Percentiles rank a stretch among this genome's conserved stretches.
Evolutionary conservation across 2,329 filamentous ascomycete species (phyloP).

Genomic region (Penicillium janthinellum): DNA sequence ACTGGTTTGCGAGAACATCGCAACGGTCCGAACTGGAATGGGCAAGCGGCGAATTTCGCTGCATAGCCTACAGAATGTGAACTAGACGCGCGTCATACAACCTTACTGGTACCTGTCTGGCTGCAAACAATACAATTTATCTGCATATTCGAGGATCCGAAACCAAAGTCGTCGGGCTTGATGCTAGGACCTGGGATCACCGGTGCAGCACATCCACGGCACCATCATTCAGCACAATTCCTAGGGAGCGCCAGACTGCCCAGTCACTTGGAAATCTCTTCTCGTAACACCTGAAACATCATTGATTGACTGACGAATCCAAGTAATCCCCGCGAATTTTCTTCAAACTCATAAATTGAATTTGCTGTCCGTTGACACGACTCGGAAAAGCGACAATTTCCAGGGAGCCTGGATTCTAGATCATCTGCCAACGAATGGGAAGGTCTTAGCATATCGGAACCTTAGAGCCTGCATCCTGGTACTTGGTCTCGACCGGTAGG

Average conservation of each 20-base stretch:
- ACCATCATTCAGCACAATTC: too few relatives aligned
- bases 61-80: slow-evolving; percentile 15
- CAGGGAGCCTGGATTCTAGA: too few relatives aligned
- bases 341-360: too few relatives aligned
- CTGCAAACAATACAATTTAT: slow-evolving; percentile 6
- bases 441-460: slow-evolving; percentile 17
- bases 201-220: slow-evolving; percentile 17
- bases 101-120: slow-evolving; percentile 21
- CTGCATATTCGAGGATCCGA: slow-evolving; percentile 1
- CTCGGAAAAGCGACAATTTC: too few relatives aligned
- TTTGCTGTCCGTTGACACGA: too few relatives aligned
- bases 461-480: slow-evolving; percentile 3
- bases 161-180: slow-evolving; percentile 1
- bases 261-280: too few relatives aligned
- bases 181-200: slow-evolving; percentile 12
- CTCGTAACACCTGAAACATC: too few relatives aligned
- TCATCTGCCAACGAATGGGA: slow-evolving; percentile 2
- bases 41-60: slow-evolving; percentile 9
- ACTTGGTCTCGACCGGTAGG: slow-evolving; percentile 8
- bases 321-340: too few relatives aligned
- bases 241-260: neutral
- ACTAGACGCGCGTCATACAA: slow-evolving; percentile 26
- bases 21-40: slow-evolving; percentile 18
- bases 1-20: slow-evolving; percentile 9
- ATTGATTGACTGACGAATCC: too few relatives aligned